Evolutionary conservation across 2,329 filamentous ascomycete genomes (phyloP).

Genomic region (Penicillium digitatum): DNA sequence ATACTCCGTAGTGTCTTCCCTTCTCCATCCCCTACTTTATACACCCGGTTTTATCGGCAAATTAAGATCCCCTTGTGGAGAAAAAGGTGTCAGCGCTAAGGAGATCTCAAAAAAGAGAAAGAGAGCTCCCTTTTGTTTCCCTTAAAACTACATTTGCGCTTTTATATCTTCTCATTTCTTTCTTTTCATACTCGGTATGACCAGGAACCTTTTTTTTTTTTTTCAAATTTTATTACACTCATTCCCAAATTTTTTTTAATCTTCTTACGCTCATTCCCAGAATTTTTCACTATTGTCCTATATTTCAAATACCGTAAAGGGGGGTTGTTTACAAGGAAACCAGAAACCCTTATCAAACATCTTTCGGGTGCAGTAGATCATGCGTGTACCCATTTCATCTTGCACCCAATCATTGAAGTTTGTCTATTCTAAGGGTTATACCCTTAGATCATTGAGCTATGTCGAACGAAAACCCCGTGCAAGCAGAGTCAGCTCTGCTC

Average conservation of each 20-base stretch:
- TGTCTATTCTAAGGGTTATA: constrained; percentile 2
- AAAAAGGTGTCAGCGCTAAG: constrained; percentile 18
- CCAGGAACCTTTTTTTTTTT: background rate
- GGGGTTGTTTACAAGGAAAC: background rate
- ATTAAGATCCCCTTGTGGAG: constrained; percentile 19
- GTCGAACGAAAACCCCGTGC: constrained; percentile 24
- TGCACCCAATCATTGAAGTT: constrained; percentile 22
- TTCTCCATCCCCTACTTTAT: background rate
- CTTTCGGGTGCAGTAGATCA: constrained; percentile 24
- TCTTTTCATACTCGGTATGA: background rate
- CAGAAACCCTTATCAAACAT: constrained; percentile 9
- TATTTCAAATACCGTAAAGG: constrained; percentile 22
- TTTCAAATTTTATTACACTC: background rate
- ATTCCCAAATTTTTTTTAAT: constrained; percentile 6
- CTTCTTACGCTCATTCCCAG: too few species aligned
- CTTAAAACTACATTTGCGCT: background rate
- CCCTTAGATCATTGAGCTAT: constrained; percentile 29
- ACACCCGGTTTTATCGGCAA: constrained; percentile 11
- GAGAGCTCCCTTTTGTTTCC: constrained; percentile 5
- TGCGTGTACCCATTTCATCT: constrained; percentile 24
- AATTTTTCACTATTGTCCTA: too few species aligned
- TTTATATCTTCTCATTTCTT: background rate
- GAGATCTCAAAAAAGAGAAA: constrained; percentile 1
- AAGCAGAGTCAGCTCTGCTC: constrained; percentile 28
- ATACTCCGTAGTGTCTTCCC: too few species aligned